Base-by-base conservation (phyloP, 2,329 filamentous ascomycete species). In the Penicillium sp. region DNA sequence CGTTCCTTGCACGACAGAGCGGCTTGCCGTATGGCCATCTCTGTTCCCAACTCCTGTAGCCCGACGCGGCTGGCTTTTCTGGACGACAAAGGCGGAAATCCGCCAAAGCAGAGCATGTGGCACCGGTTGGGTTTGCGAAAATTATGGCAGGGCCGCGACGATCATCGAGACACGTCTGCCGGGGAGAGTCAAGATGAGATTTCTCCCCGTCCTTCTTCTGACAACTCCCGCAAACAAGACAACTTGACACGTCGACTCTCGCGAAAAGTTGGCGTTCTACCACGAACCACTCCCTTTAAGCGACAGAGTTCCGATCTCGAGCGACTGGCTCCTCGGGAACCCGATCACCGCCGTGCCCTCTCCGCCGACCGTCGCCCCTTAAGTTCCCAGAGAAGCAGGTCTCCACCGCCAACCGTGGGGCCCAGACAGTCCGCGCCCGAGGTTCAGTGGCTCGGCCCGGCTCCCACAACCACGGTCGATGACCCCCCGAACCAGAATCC, bases 241-340 rank as follows among this genome's bases (percentile, higher is more conserved):
- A 72, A 69, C 17, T 62, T 77, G 33, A 71, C 73, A 44, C 73
- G 73, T 53, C 70, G 72, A 43, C 59, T 76, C 45, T 72, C 74
- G n/a, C 68, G 71, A 39, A 71, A 70, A 43, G 90, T 91, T n/a
- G 86, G 93, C 17, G 89, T 91, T 17, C 78, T 96, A 38, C 90
- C 91, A 39, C 85, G 91, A 49, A 81, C 87, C 5, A 85, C 88
- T 66, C 96, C 91, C 0, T 92, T 96, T 76, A 89, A 87, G 74
- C 85, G 92, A 67, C 91, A 93, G 73, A 84, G 89, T 71, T 93
- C 91, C 29, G 93, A 96, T 75, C 83, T 91, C 65, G 86, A 89
- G 66, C 88, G 86, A 68, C 80, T 96, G 53, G 81, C 88, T 58
- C 86, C 89, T 44, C 81, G 86, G 42, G 79, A 87, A 48, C 82